Conservation (phyloP, 2,329 filamentous ascomycete species). For the Phyllosticta citribraziliensis region DNA sequence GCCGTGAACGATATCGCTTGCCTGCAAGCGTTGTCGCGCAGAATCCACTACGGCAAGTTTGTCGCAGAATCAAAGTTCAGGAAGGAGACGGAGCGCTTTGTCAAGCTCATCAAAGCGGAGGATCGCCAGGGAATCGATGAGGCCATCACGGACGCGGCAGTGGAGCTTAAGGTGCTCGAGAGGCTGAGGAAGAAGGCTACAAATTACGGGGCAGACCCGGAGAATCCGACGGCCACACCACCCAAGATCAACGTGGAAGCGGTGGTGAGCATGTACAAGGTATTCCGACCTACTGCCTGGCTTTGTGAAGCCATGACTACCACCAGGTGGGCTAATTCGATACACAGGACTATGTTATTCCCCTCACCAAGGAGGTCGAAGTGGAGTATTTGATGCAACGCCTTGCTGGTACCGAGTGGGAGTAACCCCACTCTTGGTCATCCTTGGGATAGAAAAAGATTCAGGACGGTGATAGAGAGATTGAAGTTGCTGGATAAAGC, state of each 20-base stretch:
- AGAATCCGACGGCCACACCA: slow-evolving; percentile 45
- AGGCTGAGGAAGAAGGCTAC: slow-evolving; percentile 77
- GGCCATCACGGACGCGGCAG: slow-evolving; percentile 80
- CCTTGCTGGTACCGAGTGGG: slow-evolving; percentile 49
- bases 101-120: slow-evolving; percentile 66
- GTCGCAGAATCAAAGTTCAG: slow-evolving; percentile 94
- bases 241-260: slow-evolving; percentile 88
- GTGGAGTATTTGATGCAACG: slow-evolving; percentile 97
- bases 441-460: not conserved
- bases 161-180: slow-evolving; percentile 87
- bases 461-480: not conserved
- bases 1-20: slow-evolving; percentile 86
- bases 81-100: slow-evolving; percentile 71
- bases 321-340: not conserved
- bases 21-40: slow-evolving; percentile 77
- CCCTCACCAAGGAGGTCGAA: slow-evolving; percentile 95
- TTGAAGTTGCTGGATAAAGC: not conserved
- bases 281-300: slow-evolving; percentile 42
- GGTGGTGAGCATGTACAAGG: slow-evolving; percentile 32
- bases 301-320: not conserved
- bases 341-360: slow-evolving; percentile 70
- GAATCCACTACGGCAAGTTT: slow-evolving; percentile 98
- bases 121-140: slow-evolving; percentile 75
- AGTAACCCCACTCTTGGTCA: slow-evolving; percentile 13
- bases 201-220: slow-evolving; percentile 89